Conservation (phyloP, 768 basidiomycete species). For the Mycena vulgaris region DNA sequence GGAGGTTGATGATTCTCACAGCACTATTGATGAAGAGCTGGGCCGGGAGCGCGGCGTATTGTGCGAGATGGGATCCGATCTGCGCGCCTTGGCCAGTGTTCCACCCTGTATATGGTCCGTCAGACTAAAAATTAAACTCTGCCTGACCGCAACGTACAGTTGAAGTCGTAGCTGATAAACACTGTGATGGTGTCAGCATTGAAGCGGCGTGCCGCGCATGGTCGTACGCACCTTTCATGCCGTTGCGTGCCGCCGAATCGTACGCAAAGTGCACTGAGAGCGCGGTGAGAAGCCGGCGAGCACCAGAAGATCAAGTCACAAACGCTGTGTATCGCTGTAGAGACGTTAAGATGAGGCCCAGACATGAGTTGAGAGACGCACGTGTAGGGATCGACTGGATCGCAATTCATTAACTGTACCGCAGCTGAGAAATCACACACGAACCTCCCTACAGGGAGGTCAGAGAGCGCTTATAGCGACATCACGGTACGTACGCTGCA, state of each 20-base stretch:
- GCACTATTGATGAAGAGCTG: slow-evolving; percentile 55
- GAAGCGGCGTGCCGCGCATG: background rate
- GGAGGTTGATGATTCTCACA: slow-evolving; percentile 22
- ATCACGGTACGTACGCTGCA: slow-evolving; percentile 1
- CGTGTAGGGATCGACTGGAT: slow-evolving; percentile 55
- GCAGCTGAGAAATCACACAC: background rate
- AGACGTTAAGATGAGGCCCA: background rate
- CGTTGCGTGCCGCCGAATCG: slow-evolving; percentile 51
- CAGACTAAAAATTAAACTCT: background rate
- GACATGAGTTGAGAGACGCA: background rate
- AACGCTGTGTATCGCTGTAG: slow-evolving; percentile 29
- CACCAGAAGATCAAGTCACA: background rate
- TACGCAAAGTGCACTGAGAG: slow-evolving; percentile 48
- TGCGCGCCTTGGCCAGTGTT: slow-evolving; percentile 43
- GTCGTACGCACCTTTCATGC: slow-evolving; percentile 50
- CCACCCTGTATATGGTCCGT: slow-evolving; percentile 20
- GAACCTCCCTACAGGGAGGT: slow-evolving; percentile 25
- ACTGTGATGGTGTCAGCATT: slow-evolving; percentile 16
- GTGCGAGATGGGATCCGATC: slow-evolving; percentile 52
- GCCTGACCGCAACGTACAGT: slow-evolving; percentile 11
- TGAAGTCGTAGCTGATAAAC: slow-evolving; percentile 41
- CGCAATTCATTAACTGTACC: background rate
- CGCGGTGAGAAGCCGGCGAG: background rate
- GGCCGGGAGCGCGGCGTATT: slow-evolving; percentile 54
- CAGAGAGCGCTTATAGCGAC: background rate